Base-by-base conservation (phyloP, 2,329 filamentous ascomycete genomes). In the Falciphora oryzae region DNA sequence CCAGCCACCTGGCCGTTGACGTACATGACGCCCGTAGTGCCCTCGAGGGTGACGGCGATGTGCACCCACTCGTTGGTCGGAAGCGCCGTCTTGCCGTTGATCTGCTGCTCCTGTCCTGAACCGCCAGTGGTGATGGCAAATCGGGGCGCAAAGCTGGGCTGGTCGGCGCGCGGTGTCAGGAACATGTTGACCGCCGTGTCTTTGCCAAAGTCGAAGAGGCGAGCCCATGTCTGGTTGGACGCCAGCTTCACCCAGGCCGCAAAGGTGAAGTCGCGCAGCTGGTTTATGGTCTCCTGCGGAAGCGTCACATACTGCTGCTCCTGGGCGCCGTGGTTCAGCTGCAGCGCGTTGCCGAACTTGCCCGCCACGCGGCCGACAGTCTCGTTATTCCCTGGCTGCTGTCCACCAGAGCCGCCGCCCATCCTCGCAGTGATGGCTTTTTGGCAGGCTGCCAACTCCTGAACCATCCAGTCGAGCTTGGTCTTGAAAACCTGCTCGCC, bases 401-500 rank as follows among this genome's bases (percentile, higher is more conserved):
- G 53, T 25, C 56, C 61, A 27, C 57, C 63, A n/a, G 35, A 14
- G 10, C 28, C 59, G 22, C 62, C 64, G 13, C 67, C 66, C 65
- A 73, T 70, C 22, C 73, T 69, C 58, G 69, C 69, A 3, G 70
- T 73, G 57, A 74, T 74, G 27, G 72, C 72, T n/a, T 72, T 65
- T 60, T 75, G 73, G 31, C 71, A 73, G 5, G 70, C 68, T 4
- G 71, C 70, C 29, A 75, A 65, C 60, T 75, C 72, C 2, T 44
- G 67, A n/a, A 75, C 70, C 70, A 75, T 71, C 73, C 72, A 74
- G 68, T 74, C 73, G 29, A 75, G 71, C 65, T 74, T 75, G 1
- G 66, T 68, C 57, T 74, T 74, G 69, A 69, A 74, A 7, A 69
- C 18, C 38, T 71, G 65, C 61, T 75, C 73, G 16, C 70, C 69